Conservation (phyloP, 1,139 yeast genomes). For the Eremothecium sinecaudum region DNA sequence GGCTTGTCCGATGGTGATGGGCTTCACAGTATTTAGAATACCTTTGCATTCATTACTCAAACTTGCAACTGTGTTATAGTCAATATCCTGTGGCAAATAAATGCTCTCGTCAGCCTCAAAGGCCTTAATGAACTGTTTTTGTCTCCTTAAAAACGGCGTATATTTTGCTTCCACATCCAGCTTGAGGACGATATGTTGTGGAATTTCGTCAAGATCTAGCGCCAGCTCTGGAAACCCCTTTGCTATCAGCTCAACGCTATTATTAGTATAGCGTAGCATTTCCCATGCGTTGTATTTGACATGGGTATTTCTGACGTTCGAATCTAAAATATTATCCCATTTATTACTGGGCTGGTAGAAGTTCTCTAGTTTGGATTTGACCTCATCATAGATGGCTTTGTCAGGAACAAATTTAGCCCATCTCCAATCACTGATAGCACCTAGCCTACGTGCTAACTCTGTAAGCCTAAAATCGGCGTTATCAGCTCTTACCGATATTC, state of each 20-base stretch:
- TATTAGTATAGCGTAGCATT: constrained; percentile 40
- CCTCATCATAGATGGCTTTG: constrained; percentile 37
- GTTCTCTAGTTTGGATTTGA: constrained; percentile 39
- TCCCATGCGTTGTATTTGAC: constrained; percentile 49
- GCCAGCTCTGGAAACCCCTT: constrained; percentile 31
- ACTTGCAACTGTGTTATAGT: constrained; percentile 44
- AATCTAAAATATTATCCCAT: constrained; percentile 45
- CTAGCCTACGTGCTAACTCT: constrained; percentile 51
- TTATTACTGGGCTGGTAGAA: constrained; percentile 44
- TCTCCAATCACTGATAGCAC: constrained; percentile 58
- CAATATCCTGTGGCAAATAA: constrained; percentile 53
- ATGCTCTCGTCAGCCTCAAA: constrained; percentile 76
- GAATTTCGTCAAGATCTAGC: constrained; percentile 29
- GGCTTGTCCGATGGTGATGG: constrained; percentile 89
- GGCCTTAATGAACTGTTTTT: constrained; percentile 59
- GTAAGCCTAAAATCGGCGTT: constrained; percentile 88
- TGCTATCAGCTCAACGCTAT: constrained; percentile 30
- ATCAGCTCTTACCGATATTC: constrained; percentile 83
- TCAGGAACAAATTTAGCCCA: constrained; percentile 45
- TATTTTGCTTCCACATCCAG: constrained; percentile 75
- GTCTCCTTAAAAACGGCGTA: constrained; percentile 70
- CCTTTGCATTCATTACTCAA: constrained; percentile 69
- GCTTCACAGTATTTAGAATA: constrained; percentile 65
- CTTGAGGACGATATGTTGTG: constrained; percentile 48
- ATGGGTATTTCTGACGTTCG: constrained; percentile 35